Evolutionary conservation across 371 early-diverging fungal genomes (phyloP), one percentile per base, ranked within the genome.

Genomic region (Mortierella sp.): DNA sequence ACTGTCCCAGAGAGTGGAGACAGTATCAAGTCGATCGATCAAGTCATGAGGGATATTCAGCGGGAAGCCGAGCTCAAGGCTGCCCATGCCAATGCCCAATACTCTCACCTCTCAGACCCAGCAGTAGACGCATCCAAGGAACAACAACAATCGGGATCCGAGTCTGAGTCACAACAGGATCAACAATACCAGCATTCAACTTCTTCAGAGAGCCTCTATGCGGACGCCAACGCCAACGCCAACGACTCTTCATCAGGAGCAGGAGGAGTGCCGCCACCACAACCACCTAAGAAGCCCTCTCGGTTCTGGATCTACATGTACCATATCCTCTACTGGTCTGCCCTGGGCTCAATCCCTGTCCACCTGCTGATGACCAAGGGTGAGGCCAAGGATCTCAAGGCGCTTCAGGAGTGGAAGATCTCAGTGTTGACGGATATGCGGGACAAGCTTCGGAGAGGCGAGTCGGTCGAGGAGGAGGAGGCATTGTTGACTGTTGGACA

Each of bases 351-450:
- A 21, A 31, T 85, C 26, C 85, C 85, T 1, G 78, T 81, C 16
- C 85, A 85, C 19, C 16, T 85, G 51, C 57, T 85, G 59, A 24
- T 85, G 74, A 70, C 75, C 28, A 85, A 81, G 74, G 71, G 78
- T 37, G 85, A 85, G 48, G 69, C 76, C 24, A 85, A 81, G 74
- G 81, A 80, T 4, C 13, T 73, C 0, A 77, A 76, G 54, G 78
- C 78, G 59, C 75, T 69, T 46, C 85, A 81, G 19, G 85, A 85
- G 55, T 85, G 81, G 85, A 85, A 81, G 71, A 85, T 85, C 71
- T 78, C 70, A 5, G 85, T 85, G 26, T 64, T 85, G 51, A 75
- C 77, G 31, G 85, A 85, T 46, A 85, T 85, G 85, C 71, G 85
- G 55, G 85, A 85, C 67, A 85, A 85, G 31, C 73, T 85, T 13